Evolutionary conservation across 2,329 filamentous ascomycete genomes (phyloP), one percentile per base, ranked within the genome.

Genomic region (Diaporthe longicolla): DNA sequence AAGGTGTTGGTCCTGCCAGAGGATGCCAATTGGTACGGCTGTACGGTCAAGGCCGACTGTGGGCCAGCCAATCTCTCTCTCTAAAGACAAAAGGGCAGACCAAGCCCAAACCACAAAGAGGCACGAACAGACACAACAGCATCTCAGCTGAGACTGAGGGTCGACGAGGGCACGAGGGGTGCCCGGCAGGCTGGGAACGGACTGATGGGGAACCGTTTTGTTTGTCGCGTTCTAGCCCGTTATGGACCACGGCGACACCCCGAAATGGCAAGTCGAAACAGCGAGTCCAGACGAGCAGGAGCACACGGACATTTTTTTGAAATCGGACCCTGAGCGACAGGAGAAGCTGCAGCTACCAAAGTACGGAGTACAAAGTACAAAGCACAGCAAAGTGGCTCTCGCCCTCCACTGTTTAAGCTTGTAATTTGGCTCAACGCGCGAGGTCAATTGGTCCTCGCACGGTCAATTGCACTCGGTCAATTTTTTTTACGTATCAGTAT

Each of bases 331-430:
- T 21, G 50, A 32, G 48, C 43, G 43, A n/a, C 13, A 11, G 40
- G 15, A n/a, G 61, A 26, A 35, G 59, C 37, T 19, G 48, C 65
- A 24, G 65, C 29, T 32, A 4, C 29, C 29, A 6, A 4, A n/a
- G n/a, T n/a, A n/a, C n/a, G n/a, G n/a, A n/a, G n/a, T n/a, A n/a
- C n/a, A n/a, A n/a, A n/a, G n/a, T n/a, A n/a, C n/a, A n/a, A n/a
- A 7, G 29, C 29, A 32, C 29, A 32, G 29, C 29, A 32, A 7
- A 5, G 29, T 32, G 55, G 15, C 48, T 35, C 15, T 63, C 13
- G 24, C 5, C 72, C 43, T 55, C 63, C 40, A 63, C 37, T 29
- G 15, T 50, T 73, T 75, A 75, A 75, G 73, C 66, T 59, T 73
- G 73, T 68, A 70, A 54, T 58, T 75, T 72, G 69, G 63, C 73